Conservation (phyloP, 805 yeast genomes). For the Sugiyamaella smithiae region DNA sequence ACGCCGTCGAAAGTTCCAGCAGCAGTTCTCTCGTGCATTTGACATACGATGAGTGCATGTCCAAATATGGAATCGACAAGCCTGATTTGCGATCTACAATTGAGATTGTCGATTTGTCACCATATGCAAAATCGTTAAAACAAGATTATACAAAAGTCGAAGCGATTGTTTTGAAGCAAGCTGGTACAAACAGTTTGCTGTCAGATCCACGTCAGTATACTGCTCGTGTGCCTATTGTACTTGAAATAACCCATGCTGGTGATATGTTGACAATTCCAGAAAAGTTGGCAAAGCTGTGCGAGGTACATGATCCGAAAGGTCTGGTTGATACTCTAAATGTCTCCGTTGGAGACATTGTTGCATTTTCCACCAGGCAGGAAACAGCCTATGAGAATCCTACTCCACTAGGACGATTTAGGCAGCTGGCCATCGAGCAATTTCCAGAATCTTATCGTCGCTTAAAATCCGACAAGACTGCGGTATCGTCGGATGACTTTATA, state of each 20-base stretch:
- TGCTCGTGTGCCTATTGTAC: conserved; percentile 2
- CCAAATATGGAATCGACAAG: conserved; percentile 84
- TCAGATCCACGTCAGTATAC: conserved; percentile 1
- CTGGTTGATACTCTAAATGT: conserved; percentile 44
- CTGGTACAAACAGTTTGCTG: conserved; percentile 32
- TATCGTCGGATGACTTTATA: conserved; percentile 24
- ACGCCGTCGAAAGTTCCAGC: not conserved
- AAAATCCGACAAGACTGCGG: conserved; percentile 17
- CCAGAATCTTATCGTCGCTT: conserved; percentile 52
- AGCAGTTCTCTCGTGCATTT: conserved; percentile 33
- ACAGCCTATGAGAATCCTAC: conserved; percentile 89
- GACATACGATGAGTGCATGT: conserved; percentile 66
- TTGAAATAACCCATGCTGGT: not conserved
- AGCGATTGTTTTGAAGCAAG: conserved; percentile 60
- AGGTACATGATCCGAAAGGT: not conserved
- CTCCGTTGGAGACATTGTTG: conserved; percentile 68
- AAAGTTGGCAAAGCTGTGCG: not conserved
- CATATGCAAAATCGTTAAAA: conserved; percentile 38
- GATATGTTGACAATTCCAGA: not conserved
- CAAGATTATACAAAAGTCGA: conserved; percentile 68
- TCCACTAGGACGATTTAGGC: conserved; percentile 85
- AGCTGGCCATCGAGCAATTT: conserved; percentile 56
- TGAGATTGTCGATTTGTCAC: conserved; percentile 48
- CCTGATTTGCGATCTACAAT: conserved; percentile 73
- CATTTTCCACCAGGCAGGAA: conserved; percentile 69